A percentile compares a stretch with the other conserved stretches of the same genome.
Evolutionary conservation across 805 yeast species (phyloP).

Genomic region (Hanseniaspora singularis): DNA sequence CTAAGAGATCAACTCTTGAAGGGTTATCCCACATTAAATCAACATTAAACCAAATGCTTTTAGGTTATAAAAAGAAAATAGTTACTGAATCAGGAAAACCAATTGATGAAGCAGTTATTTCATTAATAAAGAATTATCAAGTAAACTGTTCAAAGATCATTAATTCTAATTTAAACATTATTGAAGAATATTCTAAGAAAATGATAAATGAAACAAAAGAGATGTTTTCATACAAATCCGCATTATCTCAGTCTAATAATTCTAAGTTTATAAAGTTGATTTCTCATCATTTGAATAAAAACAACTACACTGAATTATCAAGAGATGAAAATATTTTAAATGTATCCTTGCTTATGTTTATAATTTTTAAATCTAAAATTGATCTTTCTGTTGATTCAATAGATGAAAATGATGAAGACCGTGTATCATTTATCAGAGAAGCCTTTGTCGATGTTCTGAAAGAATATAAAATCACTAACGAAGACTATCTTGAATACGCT

Average conservation of each 20-base stretch:
- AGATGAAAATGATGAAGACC: constrained; percentile 1
- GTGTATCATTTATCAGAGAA: background rate
- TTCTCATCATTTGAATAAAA: background rate
- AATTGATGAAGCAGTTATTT: constrained; percentile 21
- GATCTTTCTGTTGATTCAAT: constrained; percentile 2
- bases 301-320: constrained; percentile 4
- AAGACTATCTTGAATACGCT: constrained; percentile 11
- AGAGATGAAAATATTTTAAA: constrained; percentile 10
- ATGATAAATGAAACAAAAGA: constrained; percentile 37
- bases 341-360: constrained; percentile 3
- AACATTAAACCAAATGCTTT: constrained; percentile 42
- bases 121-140: constrained; percentile 36
- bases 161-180: constrained; percentile 33
- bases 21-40: constrained; percentile 45
- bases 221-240: constrained; percentile 43
- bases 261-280: constrained; percentile 1
- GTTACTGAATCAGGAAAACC: constrained; percentile 17
- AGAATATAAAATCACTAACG: background rate
- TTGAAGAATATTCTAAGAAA: constrained; percentile 24
- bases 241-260: constrained; percentile 19
- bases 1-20: constrained; percentile 46
- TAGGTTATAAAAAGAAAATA: constrained; percentile 29
- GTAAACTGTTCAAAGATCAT: constrained; percentile 39
- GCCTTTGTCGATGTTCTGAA: background rate
- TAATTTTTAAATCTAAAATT: background rate